These are phyloP conservation scores for Calcarisporium arbuscula DNA, from an alignment of 2,329 filamentous ascomycete species.

Conservation along the genomic window DNA sequence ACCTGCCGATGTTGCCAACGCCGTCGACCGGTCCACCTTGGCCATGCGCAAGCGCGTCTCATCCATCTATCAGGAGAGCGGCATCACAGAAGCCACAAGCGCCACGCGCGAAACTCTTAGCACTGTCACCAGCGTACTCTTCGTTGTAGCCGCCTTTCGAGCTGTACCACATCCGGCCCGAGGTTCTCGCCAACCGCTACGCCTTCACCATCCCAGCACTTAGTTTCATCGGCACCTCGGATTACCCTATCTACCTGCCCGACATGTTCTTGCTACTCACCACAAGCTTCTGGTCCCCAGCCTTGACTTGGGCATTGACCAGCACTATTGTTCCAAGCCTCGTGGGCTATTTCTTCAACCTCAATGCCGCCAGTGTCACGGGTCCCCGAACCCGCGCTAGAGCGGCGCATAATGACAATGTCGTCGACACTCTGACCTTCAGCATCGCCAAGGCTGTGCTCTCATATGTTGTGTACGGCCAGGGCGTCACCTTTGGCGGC, in stretches of 20 bases:
- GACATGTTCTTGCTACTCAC: slow-evolving; percentile 77
- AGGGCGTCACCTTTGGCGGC: slow-evolving; percentile 57
- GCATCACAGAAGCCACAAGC: slow-evolving; percentile 60
- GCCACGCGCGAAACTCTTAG: slow-evolving; percentile 64
- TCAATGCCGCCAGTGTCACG: slow-evolving; percentile 51
- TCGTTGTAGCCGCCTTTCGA: slow-evolving; percentile 64
- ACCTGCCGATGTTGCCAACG: slow-evolving; percentile 69
- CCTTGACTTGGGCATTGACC: slow-evolving; percentile 69
- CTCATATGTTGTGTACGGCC: slow-evolving; percentile 73
- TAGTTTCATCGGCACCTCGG: slow-evolving; percentile 45
- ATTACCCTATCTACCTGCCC: slow-evolving; percentile 62
- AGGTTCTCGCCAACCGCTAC: slow-evolving; percentile 65
- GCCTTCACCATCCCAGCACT: slow-evolving; percentile 66
- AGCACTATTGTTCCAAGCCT: slow-evolving; percentile 63
- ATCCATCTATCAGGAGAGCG: slow-evolving; percentile 57
- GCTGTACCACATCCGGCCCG: slow-evolving; percentile 59
- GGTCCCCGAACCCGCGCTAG: slow-evolving; percentile 36
- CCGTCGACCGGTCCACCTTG: slow-evolving; percentile 65
- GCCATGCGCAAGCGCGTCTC: slow-evolving; percentile 60
- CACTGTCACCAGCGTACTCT: slow-evolving; percentile 66
- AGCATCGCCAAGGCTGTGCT: slow-evolving; percentile 82
- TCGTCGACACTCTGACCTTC: slow-evolving; percentile 81
- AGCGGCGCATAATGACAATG: slow-evolving; percentile 40
- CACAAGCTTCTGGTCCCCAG: slow-evolving; percentile 75
- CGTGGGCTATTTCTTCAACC: slow-evolving; percentile 84